Conservation (phyloP, 768 basidiomycete species). For the Auriscalpium vulgare region DNA sequence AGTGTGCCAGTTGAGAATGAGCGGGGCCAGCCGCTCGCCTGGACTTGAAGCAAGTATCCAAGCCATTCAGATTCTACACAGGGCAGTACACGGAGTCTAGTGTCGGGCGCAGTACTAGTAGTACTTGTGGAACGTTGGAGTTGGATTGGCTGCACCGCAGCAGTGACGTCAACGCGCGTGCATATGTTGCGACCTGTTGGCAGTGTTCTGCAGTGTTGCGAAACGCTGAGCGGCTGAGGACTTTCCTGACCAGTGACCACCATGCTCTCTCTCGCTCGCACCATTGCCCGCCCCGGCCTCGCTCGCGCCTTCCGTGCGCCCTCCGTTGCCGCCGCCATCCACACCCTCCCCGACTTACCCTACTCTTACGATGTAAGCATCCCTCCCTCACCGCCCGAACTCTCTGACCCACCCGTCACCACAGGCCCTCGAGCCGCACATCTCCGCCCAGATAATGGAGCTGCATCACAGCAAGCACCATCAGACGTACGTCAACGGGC, state of each 20-base stretch:
- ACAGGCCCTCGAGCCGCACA: conserved; percentile 86
- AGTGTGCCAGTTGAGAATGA: no score
- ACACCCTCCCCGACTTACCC: conserved; percentile 74
- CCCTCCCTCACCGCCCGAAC: conserved; percentile 8
- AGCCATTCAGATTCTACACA: no score
- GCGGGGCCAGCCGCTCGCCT: no score
- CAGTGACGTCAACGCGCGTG: no score
- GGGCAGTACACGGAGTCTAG: no score
- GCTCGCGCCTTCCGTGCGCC: conserved; percentile 38
- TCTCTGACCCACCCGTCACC: conserved; percentile 4
- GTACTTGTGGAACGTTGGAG: no score
- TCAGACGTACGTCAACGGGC: conserved; percentile 87
- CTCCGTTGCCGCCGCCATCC: conserved; percentile 31
- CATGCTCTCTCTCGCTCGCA: conserved; percentile 46
- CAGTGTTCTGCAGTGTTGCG: no score
- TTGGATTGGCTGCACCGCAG: no score
- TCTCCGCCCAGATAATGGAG: conserved; percentile 89
- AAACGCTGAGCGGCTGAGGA: no score
- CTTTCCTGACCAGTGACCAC: conserved; percentile 9
- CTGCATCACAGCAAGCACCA: conserved; percentile 91
- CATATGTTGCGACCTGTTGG: no score
- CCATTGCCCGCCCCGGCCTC: conserved; percentile 34
- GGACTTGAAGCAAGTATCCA: no score
- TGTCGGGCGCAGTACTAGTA: no score
- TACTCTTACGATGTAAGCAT: conserved; percentile 66